Base-by-base conservation (phyloP, 805 yeast species). In the Yarrowia divulgata region DNA sequence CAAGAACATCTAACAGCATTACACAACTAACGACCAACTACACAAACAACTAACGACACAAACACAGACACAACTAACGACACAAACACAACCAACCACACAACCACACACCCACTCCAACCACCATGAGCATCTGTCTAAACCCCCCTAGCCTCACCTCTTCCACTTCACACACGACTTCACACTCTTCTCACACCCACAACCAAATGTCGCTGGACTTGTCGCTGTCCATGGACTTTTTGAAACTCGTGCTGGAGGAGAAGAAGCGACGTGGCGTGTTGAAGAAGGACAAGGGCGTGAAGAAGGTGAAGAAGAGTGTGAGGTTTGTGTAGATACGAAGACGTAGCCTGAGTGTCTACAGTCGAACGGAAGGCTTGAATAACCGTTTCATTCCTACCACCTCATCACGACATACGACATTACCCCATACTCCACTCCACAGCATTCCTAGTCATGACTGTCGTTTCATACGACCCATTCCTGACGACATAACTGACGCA, bases 191-290 rank as follows among this genome's bases (percentile, higher is more conserved):
- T 6, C 37, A 19, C 10, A 29, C 66, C 14, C 45, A 42, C 52
- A 29, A 43, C 40, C 39, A 42, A 12, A 40, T 34, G 6, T 43
- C 66, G 8, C 50, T 60, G 23, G 66, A 60, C 52, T 2, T 43
- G 43, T 43, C 66, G 29, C 66, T 60, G 16, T 57, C 64, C 8
- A 40, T 57, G 66, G 66, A 60, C 40, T 60, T 60, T 60, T 29
- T 60, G 18, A 60, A 60, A n/a, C 64, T 57, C n/a, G 23, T 40
- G 14, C 8, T 57, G 49, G 64, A 40, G 29, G 64, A 57, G n/a
- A 57, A 57, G 29, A 54, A 54, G 18, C 49, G 64, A 42, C 64
- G 64, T 10, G 39, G 64, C 40, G 64, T 32, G 39, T 57, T 57
- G 52, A 60, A 60, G 42, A 34, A 40, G 9, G 55, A 34, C 8